Conservation (phyloP, 108 stramenopile genomes). For the Craspedostauros australis region DNA sequence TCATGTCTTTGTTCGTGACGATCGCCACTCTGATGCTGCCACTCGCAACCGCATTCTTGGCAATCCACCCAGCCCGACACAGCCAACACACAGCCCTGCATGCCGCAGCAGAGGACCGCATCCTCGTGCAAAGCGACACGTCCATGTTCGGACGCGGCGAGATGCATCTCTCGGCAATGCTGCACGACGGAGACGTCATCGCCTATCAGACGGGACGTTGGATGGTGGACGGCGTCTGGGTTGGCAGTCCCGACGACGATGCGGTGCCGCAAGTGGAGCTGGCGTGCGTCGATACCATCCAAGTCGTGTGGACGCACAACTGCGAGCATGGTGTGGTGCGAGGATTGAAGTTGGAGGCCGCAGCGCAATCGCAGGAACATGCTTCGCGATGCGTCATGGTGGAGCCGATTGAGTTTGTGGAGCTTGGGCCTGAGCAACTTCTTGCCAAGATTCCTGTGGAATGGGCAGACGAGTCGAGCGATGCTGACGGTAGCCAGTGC, state of each 20-base stretch:
- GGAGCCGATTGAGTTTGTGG: conserved; percentile 12
- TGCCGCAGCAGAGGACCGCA: too few species aligned
- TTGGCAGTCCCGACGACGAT: conserved; percentile 40
- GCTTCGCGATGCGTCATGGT: not conserved
- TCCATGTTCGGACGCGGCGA: conserved; percentile 53
- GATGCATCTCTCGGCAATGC: conserved; percentile 49
- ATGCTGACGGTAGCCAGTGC: too few species aligned
- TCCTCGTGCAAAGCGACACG: conserved; percentile 48
- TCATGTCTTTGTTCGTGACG: too few species aligned
- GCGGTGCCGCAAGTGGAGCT: conserved; percentile 14
- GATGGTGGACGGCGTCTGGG: conserved; percentile 62
- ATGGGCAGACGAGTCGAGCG: conserved; percentile 17
- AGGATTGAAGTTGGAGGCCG: conserved; percentile 31
- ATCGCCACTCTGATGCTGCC: too few species aligned
- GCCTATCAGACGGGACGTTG: conserved; percentile 66
- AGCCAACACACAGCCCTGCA: too few species aligned
- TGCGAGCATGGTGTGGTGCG: conserved; percentile 76
- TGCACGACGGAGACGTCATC: conserved; percentile 51
- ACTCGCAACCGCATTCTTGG: too few species aligned
- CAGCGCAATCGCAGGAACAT: not conserved
- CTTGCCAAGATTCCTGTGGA: conserved; percentile 35
- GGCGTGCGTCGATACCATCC: conserved; percentile 48
- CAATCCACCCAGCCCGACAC: too few species aligned
- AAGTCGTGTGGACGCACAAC: conserved; percentile 79
- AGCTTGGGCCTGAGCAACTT: conserved; percentile 57